Conservation (phyloP, 2,329 filamentous ascomycete species). For the Xylaria multiplex region DNA sequence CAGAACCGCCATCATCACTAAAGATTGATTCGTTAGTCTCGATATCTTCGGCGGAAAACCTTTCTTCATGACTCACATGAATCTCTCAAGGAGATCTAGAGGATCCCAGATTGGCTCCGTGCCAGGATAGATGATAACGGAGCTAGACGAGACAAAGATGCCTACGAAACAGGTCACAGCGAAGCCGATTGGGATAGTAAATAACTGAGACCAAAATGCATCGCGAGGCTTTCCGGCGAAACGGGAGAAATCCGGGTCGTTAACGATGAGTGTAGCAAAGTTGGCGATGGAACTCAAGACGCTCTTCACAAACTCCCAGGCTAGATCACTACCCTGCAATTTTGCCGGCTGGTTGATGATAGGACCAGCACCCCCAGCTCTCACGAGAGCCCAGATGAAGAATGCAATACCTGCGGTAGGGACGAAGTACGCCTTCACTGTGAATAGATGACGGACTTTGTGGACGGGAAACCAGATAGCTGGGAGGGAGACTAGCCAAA, state of each 20-base stretch:
- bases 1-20: conserved; percentile 70
- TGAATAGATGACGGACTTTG: conserved; percentile 89
- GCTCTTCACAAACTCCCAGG: conserved; percentile 84
- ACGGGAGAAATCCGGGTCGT: conserved; percentile 85
- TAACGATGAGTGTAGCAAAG: conserved; percentile 86
- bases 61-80: conserved; percentile 56
- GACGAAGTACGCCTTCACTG: conserved; percentile 86
- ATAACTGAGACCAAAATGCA: conserved; percentile 81
- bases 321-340: conserved; percentile 73
- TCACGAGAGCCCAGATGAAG: conserved; percentile 85
- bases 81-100: conserved; percentile 71
- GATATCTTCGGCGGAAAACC: no score
- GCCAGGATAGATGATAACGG: conserved; percentile 71
- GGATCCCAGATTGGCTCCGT: conserved; percentile 77
- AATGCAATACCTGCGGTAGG: conserved; percentile 85
- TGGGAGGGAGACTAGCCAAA: conserved; percentile 82
- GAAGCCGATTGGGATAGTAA: conserved; percentile 77
- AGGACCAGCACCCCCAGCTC: conserved; percentile 84
- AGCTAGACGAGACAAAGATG: conserved; percentile 80
- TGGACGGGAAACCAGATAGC: conserved; percentile 92
- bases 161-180: conserved; percentile 84
- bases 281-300: conserved; percentile 92
- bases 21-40: conserved; percentile 16
- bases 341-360: conserved; percentile 76
- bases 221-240: conserved; percentile 81